Evolutionary conservation across 208 protist species (phyloP).

Genomic region (Wallacemonas sp.): DNA sequence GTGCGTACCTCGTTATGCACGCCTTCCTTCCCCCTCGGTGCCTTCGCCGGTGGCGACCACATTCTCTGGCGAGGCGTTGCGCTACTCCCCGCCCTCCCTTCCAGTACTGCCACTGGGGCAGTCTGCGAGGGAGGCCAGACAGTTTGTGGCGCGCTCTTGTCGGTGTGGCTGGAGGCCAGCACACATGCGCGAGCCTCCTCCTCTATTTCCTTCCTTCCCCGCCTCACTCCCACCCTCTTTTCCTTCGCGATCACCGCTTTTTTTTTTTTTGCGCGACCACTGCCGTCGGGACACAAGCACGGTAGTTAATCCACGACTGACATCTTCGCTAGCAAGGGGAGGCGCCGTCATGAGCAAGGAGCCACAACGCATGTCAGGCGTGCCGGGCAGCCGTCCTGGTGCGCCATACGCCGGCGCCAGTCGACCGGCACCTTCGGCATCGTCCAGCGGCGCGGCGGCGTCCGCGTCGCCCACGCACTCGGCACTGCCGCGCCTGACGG

Average conservation of each 20-base stretch:
- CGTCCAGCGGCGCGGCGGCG: conserved; percentile 6
- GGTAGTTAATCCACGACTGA: conserved; percentile 8
- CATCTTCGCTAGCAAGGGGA: too few relatives aligned
- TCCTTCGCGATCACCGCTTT: not conserved
- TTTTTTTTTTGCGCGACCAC: too few relatives aligned
- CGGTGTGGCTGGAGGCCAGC: conserved; percentile 3
- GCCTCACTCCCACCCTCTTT: conserved; percentile 8
- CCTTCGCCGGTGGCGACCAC: conserved; percentile 61
- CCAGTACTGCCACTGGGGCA: too few relatives aligned
- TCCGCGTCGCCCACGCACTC: conserved; percentile 3
- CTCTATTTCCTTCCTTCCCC: not conserved
- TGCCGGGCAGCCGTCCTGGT: not conserved
- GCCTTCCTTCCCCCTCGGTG: not conserved
- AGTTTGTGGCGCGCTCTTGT: conserved; percentile 59
- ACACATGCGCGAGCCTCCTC: not conserved
- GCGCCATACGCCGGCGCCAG: conserved; percentile 16
- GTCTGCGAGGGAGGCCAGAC: conserved; percentile 50
- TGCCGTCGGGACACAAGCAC: too few relatives aligned
- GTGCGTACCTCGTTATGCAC: too few relatives aligned
- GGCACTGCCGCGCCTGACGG: conserved; percentile 41
- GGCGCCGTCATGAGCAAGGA: conserved; percentile 30
- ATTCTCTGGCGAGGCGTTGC: conserved; percentile 45
- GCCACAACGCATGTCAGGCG: conserved; percentile 3
- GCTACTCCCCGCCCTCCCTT: too few relatives aligned
- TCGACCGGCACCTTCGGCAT: not conserved